phyloP scores from a whole-genome alignment of 306 rosid genomes.

The Inga leiocalycina region DNA sequence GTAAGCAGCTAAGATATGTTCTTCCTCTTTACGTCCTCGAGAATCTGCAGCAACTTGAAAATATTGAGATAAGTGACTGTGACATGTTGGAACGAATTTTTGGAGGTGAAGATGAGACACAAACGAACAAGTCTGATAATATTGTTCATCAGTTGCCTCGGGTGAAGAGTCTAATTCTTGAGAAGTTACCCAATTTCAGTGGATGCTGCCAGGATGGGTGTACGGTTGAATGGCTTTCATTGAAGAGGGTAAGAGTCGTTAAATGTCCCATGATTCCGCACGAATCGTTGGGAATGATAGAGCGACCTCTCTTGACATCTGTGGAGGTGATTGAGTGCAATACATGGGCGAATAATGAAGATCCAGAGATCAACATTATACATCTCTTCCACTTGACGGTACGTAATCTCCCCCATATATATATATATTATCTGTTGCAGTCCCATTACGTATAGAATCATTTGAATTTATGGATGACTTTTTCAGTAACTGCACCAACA shows the following conservation, averaged over 20 bases:
- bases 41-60: too few relatives aligned
- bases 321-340: background rate
- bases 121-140: too few relatives aligned
- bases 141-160: background rate
- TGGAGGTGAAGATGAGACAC: too few relatives aligned
- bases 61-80: too few relatives aligned
- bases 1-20: too few relatives aligned
- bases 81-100: too few relatives aligned
- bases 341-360: background rate
- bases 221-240: background rate
- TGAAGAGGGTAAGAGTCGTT: background rate
- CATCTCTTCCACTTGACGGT: background rate
- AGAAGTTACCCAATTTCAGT: background rate
- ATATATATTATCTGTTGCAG: too few relatives aligned
- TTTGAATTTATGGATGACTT: too few relatives aligned
- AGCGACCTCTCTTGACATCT: background rate
- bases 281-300: background rate
- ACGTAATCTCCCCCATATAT: background rate
- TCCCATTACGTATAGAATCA: too few relatives aligned
- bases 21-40: too few relatives aligned
- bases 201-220: background rate
- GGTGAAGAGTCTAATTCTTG: background rate
- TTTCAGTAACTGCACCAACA: too few relatives aligned
- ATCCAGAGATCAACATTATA: background rate
- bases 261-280: background rate